Evolutionary conservation across 352 stramenopile species (phyloP).

Genomic region (Globisporangium lucens): DNA sequence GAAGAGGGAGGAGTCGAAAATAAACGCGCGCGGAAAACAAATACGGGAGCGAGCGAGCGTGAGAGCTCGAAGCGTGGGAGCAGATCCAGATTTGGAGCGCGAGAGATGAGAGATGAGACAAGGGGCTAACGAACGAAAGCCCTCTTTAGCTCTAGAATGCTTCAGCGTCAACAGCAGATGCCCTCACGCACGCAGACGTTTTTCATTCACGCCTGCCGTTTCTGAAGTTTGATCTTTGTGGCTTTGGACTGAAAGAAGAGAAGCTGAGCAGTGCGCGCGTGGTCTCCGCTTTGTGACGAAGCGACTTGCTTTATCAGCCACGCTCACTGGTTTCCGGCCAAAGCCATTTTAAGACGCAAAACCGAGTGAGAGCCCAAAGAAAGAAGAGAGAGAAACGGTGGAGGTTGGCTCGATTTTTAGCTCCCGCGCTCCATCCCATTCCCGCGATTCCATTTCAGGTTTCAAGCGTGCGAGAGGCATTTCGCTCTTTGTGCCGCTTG

Average conservation of each 20-base stretch:
- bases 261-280: background rate
- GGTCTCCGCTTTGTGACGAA: background rate
- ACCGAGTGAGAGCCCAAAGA: background rate
- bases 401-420: constrained; percentile 10
- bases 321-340: background rate
- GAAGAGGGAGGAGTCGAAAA: background rate
- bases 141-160: background rate
- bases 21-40: background rate
- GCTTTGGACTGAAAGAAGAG: background rate
- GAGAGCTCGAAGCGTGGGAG: background rate
- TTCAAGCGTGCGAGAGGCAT: background rate
- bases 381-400: background rate
- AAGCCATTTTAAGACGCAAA: constrained; percentile 1
- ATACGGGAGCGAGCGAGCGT: constrained; percentile 6
- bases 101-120: constrained; percentile 2
- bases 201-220: constrained; percentile 6
- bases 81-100: background rate
- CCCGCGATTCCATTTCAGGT: background rate
- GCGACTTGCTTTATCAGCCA: background rate
- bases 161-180: background rate
- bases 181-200: constrained; percentile 1
- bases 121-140: background rate
- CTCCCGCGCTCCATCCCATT: constrained; percentile 3
- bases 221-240: background rate
- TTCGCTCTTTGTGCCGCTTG: background rate